phyloP scores from a whole-genome alignment of 768 basidiomycete genomes.

The Tylopilus cervinicoccineus region DNA sequence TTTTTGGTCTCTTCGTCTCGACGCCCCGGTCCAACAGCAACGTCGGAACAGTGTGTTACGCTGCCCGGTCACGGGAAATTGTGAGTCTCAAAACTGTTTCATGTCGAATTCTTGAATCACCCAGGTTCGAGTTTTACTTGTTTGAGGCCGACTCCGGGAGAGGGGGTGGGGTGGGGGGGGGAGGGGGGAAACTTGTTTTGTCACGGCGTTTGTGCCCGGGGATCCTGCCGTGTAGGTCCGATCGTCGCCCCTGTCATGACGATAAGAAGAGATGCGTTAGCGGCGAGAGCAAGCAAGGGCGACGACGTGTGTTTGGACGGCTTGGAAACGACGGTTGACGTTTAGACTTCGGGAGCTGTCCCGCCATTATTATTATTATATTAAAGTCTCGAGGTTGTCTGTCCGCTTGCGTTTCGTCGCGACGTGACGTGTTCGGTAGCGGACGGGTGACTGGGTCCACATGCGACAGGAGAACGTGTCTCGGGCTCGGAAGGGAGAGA shows the following conservation, averaged over 20 bases:
- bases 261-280: neutral
- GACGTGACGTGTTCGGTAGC: conserved; percentile 11
- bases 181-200: no score
- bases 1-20: no score
- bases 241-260: conserved; percentile 7
- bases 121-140: conserved; percentile 4
- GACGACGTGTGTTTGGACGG: conserved; percentile 6
- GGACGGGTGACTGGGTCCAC: conserved; percentile 22
- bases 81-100: neutral
- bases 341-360: conserved; percentile 14
- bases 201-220: no score
- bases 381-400: conserved; percentile 8
- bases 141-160: neutral
- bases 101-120: neutral
- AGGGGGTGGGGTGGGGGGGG: no score
- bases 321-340: neutral
- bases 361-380: neutral
- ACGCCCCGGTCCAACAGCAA: no score
- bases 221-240: neutral
- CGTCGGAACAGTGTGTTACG: neutral
- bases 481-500: conserved; percentile 1
- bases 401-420: neutral
- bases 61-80: neutral
- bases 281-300: conserved; percentile 1
- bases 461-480: conserved; percentile 8